Conservation (phyloP, 257 asterid species). For the Gynochthodes officinalis region DNA sequence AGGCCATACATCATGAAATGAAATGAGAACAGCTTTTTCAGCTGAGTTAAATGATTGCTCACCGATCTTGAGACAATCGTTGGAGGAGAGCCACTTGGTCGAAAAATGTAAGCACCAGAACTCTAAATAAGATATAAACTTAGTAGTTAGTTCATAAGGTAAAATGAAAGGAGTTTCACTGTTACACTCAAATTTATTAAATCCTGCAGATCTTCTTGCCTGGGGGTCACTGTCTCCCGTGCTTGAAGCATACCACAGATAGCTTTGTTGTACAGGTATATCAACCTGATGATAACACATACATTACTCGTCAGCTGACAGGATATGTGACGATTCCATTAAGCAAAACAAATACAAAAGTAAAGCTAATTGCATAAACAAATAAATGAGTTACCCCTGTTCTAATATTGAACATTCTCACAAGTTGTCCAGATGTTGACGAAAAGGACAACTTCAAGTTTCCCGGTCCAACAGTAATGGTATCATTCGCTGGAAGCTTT, state of each 20-base stretch:
- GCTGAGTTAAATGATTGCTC: conserved; percentile 19
- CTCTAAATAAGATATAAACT: conserved; percentile 35
- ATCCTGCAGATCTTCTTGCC: conserved; percentile 29
- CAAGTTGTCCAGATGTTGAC: conserved; percentile 70
- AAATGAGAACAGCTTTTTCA: neutral
- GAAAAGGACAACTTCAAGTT: conserved; percentile 70
- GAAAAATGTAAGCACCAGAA: conserved; percentile 92
- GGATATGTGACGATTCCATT: conserved; percentile 4
- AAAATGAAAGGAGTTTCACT: neutral
- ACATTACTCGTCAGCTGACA: conserved; percentile 4
- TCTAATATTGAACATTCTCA: conserved; percentile 56
- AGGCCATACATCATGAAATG: neutral
- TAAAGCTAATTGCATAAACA: neutral
- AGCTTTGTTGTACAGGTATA: conserved; percentile 77
- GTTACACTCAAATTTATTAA: neutral
- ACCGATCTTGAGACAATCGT: conserved; percentile 64
- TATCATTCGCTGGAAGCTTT: conserved; percentile 36
- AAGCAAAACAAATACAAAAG: neutral
- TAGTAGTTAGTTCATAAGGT: conserved; percentile 9
- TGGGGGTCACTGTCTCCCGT: conserved; percentile 50
- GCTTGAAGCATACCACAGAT: conserved; percentile 73
- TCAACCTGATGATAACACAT: conserved; percentile 47
- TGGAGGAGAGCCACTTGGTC: conserved; percentile 59
- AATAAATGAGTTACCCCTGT: conserved; percentile 51
- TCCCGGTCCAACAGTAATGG: conserved; percentile 69